Evolutionary conservation across 208 protist genomes (phyloP), one percentile per base, ranked within the genome.

Genomic region (Acanthamoeba culbertsoni): DNA sequence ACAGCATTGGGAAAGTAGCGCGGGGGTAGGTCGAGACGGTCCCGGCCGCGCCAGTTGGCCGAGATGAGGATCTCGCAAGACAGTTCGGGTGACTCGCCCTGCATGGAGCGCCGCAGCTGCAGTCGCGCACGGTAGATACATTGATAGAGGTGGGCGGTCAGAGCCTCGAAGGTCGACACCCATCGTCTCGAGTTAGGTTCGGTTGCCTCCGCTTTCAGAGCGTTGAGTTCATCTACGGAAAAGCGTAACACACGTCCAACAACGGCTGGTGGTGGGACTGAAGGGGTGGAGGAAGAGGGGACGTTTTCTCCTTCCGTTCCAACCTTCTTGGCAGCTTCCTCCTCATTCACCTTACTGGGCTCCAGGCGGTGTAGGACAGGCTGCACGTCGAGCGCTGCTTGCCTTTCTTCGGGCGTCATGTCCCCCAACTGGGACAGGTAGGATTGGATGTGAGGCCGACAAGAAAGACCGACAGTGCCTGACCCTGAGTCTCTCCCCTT

Each of bases 121-220:
- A 92, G 63, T 12, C 86, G 86, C 53, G 86, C 86, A 33, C 59
- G 59, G 26, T 79, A 92, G 26, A 92, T 59, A 31, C 86, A 43
- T 45, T 92, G 86, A 16, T 48, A 92, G 23, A 92, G n/a, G 45
- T 92, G 86, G 43, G 86, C 86, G 20, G 86, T 82, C 57, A 92
- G 16, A 0, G 57, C 86, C 18, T 92, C 86, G 33, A 92, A 92
- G 0, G 86, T 92, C 3, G 86, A 92, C 63, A 92, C 65, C 33
- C 1, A 92, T 35, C 86, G n/a, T 4, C 79, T 26, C 8, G 14
- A 33, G 37, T n/a, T 51, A 16, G 7, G 3, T 33, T 91, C n/a
- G 33, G 4, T 92, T 20, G 86, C 86, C 28, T 92, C 33, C 1
- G 86, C 59, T 48, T 92, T 92, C 23, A 92, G 37, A 23, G 59